These are phyloP conservation scores for Linnemannia exigua DNA, from an alignment of 192 early-diverging fungal genomes.

Conservation along the genomic window DNA sequence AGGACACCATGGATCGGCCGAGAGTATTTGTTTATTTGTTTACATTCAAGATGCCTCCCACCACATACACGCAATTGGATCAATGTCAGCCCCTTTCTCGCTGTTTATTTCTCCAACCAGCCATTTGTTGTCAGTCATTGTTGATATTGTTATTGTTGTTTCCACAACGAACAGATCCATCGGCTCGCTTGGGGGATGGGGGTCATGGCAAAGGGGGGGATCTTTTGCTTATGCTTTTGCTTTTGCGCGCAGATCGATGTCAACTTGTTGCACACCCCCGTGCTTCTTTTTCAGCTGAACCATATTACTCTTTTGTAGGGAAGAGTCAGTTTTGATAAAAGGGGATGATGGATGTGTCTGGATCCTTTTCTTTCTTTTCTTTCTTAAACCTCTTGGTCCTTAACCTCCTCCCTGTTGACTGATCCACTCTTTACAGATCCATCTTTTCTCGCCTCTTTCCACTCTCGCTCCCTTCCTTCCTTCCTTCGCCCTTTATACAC, in stretches of 20 bases:
- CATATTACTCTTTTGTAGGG: neutral
- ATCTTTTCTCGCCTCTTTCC: neutral
- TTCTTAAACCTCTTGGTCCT: neutral
- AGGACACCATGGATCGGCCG: slow-evolving; percentile 10
- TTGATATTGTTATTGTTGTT: neutral
- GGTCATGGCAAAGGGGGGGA: neutral
- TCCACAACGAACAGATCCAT: neutral
- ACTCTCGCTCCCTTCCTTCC: too few species aligned
- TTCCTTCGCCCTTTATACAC: too few species aligned
- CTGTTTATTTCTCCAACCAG: neutral
- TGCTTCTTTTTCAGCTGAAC: neutral
- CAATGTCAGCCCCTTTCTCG: neutral
- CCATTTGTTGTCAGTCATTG: neutral
- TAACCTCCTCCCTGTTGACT: neutral
- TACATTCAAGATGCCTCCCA: neutral
- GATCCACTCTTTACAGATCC: too few species aligned
- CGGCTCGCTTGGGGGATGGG: neutral
- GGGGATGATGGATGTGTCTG: neutral
- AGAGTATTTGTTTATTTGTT: slow-evolving; percentile 20
- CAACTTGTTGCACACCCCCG: neutral
- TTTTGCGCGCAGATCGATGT: neutral
- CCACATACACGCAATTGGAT: neutral
- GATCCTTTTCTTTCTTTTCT: neutral
- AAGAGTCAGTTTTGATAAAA: neutral
- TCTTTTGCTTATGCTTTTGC: neutral